Base-by-base conservation (phyloP, 2,329 filamentous ascomycete species). In the Fusarium austroafricanum region DNA sequence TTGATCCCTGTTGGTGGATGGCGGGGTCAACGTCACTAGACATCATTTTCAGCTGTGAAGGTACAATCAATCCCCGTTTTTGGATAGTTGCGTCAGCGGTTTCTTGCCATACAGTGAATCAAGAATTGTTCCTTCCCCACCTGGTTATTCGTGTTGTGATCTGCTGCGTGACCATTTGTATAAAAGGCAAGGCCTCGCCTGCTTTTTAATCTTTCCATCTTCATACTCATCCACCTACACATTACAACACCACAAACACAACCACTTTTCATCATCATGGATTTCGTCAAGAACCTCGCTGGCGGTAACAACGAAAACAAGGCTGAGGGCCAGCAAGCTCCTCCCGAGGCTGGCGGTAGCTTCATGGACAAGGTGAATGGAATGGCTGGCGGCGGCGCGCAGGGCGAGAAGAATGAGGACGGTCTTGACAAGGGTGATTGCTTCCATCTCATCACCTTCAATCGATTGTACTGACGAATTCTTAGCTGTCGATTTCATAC, bases 361-460 rank as follows among this genome's bases (percentile, higher is more conserved):
- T 77, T 94, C 68, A 85, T 88, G 76, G 86, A 90, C 80, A 33
- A 33, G 14, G 31, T 33, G 4, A 31, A 31, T 12, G 10, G 29
- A 31, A 31, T 89, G 69, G 90, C 90, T 20, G 92, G 92, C 35
- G 92, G 92, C 53, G 92, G 92, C 37, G 80, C 80, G 33, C 83
- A 92, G 79, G 89, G 90, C 76, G 92, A 95, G 86, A 90, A 93
- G 86, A 91, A 94, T 72, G 92, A 96, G 79, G 92, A 95, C 75
- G 81, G 78, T n/a, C 86, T 96, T 52, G 92, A 96, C 82, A 96
- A 96, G 82, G 90, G 92, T 93, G 55, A 65, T 23, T 63, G 64
- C 12, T 29, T 5, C 9, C n/a, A 20, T 14, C 7, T 3, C 12
- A 12, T 11, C 5, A 11, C 2, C 2, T 5, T 28, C 0, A 12